phyloP scores from a whole-genome alignment of 2,329 filamentous ascomycete species.

The Fusarium dimerum region DNA sequence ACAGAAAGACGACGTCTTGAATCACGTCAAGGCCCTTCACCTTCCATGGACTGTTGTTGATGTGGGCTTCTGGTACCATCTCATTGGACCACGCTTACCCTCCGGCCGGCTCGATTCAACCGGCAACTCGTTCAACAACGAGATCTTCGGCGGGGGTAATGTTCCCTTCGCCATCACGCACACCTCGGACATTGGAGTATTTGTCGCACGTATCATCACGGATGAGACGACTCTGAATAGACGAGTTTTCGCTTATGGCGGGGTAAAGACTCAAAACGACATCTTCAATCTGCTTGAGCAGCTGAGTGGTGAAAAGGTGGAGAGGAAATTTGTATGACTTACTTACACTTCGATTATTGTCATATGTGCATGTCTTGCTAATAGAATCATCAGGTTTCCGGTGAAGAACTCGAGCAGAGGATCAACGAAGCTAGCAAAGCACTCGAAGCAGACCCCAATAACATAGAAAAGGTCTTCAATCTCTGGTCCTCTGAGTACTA shows the following conservation, averaged over 20 bases:
- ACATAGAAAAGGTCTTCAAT: not conserved
- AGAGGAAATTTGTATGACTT: slow-evolving; percentile 16
- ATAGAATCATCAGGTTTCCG: slow-evolving; percentile 5
- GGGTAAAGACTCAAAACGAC: slow-evolving; percentile 47
- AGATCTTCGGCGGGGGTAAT: slow-evolving; percentile 48
- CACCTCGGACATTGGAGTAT: slow-evolving; percentile 53
- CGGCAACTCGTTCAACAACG: slow-evolving; percentile 36
- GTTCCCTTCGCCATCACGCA: slow-evolving; percentile 46
- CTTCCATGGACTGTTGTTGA: slow-evolving; percentile 60
- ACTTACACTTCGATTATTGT: too few species aligned
- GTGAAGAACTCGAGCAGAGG: slow-evolving; percentile 5
- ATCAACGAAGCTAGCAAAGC: slow-evolving; percentile 4
- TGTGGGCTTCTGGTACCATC: slow-evolving; percentile 60
- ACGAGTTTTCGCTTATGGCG: slow-evolving; percentile 49
- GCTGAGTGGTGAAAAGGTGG: slow-evolving; percentile 48
- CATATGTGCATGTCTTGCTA: not conserved
- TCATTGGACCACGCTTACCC: slow-evolving; percentile 33
- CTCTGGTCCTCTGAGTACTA: slow-evolving; percentile 7
- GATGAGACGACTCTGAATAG: slow-evolving; percentile 56
- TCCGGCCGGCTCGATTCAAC: slow-evolving; percentile 31
- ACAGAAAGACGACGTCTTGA: slow-evolving; percentile 51
- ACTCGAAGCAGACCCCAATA: slow-evolving; percentile 4
- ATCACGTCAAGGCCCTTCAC: slow-evolving; percentile 47
- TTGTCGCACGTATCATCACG: slow-evolving; percentile 50
- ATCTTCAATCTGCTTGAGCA: slow-evolving; percentile 48